Conservation (phyloP, 805 yeast species). For the Suhomyces faveliae region DNA sequence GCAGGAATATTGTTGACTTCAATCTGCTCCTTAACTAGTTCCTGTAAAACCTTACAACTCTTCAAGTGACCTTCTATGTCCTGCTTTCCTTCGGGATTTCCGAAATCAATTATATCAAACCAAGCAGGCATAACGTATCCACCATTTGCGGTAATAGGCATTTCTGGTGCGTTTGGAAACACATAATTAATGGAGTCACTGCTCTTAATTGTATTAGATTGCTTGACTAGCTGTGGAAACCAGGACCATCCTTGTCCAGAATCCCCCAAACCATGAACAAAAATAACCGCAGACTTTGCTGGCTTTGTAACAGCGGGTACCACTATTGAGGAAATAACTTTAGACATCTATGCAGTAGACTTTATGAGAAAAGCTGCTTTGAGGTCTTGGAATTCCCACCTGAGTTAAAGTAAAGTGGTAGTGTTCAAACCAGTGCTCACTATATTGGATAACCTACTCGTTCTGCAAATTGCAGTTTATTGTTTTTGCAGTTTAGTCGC, state of each 20-base stretch:
- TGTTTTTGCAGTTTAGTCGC: background rate
- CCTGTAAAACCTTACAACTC: conserved; percentile 45
- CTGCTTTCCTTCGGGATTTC: conserved; percentile 43
- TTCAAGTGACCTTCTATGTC: conserved; percentile 56
- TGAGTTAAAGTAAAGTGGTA: background rate
- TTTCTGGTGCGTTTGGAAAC: conserved; percentile 87
- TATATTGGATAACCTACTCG: too few species aligned
- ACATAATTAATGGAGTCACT: conserved; percentile 57
- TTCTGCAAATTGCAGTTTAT: background rate
- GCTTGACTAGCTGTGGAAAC: conserved; percentile 62
- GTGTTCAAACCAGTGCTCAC: background rate
- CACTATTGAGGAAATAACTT: conserved; percentile 23
- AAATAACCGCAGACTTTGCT: conserved; percentile 57
- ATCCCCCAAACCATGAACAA: conserved; percentile 92
- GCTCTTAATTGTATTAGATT: conserved; percentile 44
- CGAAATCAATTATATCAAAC: conserved; percentile 73
- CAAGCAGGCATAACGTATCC: conserved; percentile 77
- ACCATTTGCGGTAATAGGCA: conserved; percentile 65
- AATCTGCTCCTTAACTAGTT: conserved; percentile 51
- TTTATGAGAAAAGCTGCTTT: background rate
- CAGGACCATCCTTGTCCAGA: conserved; percentile 87
- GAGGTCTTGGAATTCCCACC: background rate
- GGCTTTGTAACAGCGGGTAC: conserved; percentile 26
- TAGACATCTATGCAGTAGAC: conserved; percentile 2
- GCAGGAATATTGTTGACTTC: conserved; percentile 51